Evolutionary conservation across 2,329 filamentous ascomycete species (phyloP).

Genomic region (Fonsecaea pedrosoi): DNA sequence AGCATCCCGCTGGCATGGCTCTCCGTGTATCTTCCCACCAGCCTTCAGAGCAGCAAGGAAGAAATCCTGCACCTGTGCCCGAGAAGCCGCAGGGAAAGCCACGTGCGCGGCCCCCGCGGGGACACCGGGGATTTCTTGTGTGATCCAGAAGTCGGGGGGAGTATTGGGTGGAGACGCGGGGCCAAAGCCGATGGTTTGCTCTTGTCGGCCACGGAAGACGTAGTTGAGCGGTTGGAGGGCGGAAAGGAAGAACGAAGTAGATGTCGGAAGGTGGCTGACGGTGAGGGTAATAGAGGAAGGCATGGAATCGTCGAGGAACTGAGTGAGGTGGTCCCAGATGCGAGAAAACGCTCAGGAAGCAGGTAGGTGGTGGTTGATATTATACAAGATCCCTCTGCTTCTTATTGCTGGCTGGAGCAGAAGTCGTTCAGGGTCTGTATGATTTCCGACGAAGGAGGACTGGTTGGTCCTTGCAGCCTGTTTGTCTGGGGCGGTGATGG

Average conservation of each 20-base stretch:
- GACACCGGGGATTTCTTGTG: slow-evolving; percentile 62
- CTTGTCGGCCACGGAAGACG: slow-evolving; percentile 69
- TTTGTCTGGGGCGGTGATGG: not conserved
- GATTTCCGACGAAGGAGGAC: slow-evolving; percentile 12
- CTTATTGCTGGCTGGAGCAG: slow-evolving; percentile 23
- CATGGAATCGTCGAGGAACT: slow-evolving; percentile 50
- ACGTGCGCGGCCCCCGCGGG: slow-evolving; percentile 65
- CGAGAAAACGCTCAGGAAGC: not conserved
- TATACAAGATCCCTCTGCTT: not conserved
- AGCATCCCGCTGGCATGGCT: slow-evolving; percentile 61
- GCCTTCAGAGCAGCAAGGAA: slow-evolving; percentile 73
- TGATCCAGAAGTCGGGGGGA: slow-evolving; percentile 68
- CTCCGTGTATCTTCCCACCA: slow-evolving; percentile 64
- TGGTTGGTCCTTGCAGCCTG: slow-evolving; percentile 7
- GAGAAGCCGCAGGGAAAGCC: slow-evolving; percentile 71
- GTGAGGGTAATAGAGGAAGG: slow-evolving; percentile 69
- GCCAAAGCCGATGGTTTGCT: slow-evolving; percentile 67
- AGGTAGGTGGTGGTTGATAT: not conserved
- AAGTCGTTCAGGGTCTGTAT: not conserved
- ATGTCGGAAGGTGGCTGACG: slow-evolving; percentile 78
- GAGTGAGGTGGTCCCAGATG: slow-evolving; percentile 28
- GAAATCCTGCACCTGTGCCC: slow-evolving; percentile 72
- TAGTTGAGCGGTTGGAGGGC: slow-evolving; percentile 80
- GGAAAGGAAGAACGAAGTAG: slow-evolving; percentile 82
- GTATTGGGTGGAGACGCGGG: slow-evolving; percentile 55